These are phyloP conservation scores for Rhizopogon vesiculosus DNA, from an alignment of 768 basidiomycete species.

Conservation along the genomic window DNA sequence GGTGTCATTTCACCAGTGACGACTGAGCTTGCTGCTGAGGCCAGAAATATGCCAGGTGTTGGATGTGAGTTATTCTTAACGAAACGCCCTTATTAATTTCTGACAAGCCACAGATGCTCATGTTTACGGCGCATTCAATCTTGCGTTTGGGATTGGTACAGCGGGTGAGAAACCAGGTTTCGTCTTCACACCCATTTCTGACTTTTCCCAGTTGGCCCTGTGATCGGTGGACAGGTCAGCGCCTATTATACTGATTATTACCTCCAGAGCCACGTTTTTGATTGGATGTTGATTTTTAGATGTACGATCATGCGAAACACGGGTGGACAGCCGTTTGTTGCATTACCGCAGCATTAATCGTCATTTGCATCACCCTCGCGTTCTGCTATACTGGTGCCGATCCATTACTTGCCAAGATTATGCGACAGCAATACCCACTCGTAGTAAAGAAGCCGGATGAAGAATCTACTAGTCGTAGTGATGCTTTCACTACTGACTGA, in stretches of 20 bases:
- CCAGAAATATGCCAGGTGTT: slow-evolving; percentile 52
- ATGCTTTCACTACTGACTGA: not conserved
- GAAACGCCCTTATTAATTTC: not conserved
- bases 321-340: slow-evolving; percentile 63
- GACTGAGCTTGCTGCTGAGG: slow-evolving; percentile 61
- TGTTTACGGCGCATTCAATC: slow-evolving; percentile 70
- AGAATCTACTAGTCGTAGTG: not conserved
- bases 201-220: slow-evolving; percentile 52
- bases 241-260: not conserved
- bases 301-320: slow-evolving; percentile 48
- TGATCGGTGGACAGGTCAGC: slow-evolving; percentile 63
- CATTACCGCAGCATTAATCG: slow-evolving; percentile 40
- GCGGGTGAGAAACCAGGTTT: slow-evolving; percentile 36
- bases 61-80: slow-evolving; percentile 48
- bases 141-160: slow-evolving; percentile 64
- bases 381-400: slow-evolving; percentile 46
- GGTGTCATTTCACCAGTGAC: slow-evolving; percentile 58
- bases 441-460: not conserved
- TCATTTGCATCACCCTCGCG: slow-evolving; percentile 32
- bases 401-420: slow-evolving; percentile 30
- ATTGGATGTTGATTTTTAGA: slow-evolving; percentile 29
- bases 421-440: slow-evolving; percentile 13
- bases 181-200: not conserved
- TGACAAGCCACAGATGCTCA: slow-evolving; percentile 51
- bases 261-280: not conserved